Conservation (phyloP, 2,329 filamentous ascomycete genomes). For the Beauveria varroae region DNA sequence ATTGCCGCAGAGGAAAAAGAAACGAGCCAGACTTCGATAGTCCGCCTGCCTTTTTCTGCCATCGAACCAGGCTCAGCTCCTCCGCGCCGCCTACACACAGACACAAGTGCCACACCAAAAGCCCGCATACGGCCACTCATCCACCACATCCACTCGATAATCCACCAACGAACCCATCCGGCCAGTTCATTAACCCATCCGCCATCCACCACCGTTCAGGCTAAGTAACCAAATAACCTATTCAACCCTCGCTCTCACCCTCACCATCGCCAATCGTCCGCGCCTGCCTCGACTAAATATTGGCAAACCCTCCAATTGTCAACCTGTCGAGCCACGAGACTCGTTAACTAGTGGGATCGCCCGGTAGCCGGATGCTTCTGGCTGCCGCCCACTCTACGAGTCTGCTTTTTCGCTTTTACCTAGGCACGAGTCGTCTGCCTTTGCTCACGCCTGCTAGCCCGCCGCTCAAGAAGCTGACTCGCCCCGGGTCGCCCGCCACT, state of each 20-base stretch:
- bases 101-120: neutral
- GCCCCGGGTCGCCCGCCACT: slow-evolving; percentile 10
- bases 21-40: neutral
- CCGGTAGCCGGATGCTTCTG: slow-evolving; percentile 9
- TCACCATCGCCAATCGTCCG: neutral
- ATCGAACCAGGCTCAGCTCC: slow-evolving; percentile 1
- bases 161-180: neutral
- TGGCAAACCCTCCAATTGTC: neutral
- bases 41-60: neutral
- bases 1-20: neutral
- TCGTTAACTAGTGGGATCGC: neutral
- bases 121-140: neutral
- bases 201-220: neutral
- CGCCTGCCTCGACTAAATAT: neutral
- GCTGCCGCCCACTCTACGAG: neutral
- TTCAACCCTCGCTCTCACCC: neutral
- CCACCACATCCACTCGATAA: slow-evolving; percentile 1
- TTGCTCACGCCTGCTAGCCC: slow-evolving; percentile 1
- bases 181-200: neutral
- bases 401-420: neutral
- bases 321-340: neutral
- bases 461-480: slow-evolving; percentile 8
- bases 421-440: neutral
- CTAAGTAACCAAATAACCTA: neutral
- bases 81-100: neutral